Evolutionary conservation across 2,329 filamentous ascomycete species (phyloP).

Genomic region (Curvularia sp.): DNA sequence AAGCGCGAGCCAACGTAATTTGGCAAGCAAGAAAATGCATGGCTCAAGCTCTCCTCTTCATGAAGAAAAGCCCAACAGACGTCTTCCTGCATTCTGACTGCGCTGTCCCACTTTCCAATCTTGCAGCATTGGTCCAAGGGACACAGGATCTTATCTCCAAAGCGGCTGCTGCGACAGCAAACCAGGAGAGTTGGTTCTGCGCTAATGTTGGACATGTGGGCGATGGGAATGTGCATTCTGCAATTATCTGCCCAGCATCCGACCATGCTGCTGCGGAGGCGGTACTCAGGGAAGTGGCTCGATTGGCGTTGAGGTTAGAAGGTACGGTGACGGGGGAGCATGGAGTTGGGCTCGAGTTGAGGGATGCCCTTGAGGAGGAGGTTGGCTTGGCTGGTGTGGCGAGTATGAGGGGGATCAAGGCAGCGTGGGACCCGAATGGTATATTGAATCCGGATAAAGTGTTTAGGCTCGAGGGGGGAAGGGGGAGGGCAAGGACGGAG

Average conservation of each 20-base stretch:
- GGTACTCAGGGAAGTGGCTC: slow-evolving; percentile 67
- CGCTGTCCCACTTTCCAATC: slow-evolving; percentile 74
- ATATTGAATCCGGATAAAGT: slow-evolving; percentile 70
- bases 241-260: slow-evolving; percentile 38
- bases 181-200: slow-evolving; percentile 35
- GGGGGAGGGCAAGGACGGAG: slow-evolving; percentile 36
- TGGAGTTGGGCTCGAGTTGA: slow-evolving; percentile 81
- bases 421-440: slow-evolving; percentile 74
- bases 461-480: slow-evolving; percentile 56
- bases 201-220: slow-evolving; percentile 74
- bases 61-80: slow-evolving; percentile 65
- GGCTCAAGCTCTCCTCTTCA: slow-evolving; percentile 72
- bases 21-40: slow-evolving; percentile 79
- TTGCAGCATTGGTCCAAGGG: slow-evolving; percentile 76
- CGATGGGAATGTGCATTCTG: slow-evolving; percentile 60
- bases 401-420: slow-evolving; percentile 82
- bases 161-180: not conserved
- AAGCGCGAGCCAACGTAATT: slow-evolving; percentile 68
- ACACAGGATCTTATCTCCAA: slow-evolving; percentile 69
- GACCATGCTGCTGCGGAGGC: slow-evolving; percentile 36
- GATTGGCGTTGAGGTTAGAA: slow-evolving; percentile 80
- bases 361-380: slow-evolving; percentile 80
- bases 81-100: slow-evolving; percentile 78
- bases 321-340: slow-evolving; percentile 87
- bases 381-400: slow-evolving; percentile 76